A percentile compares a stretch with the other conserved stretches of the same genome.
Evolutionary conservation across 305 asterid species (phyloP).

Genomic region (Plantago lanceolata): DNA sequence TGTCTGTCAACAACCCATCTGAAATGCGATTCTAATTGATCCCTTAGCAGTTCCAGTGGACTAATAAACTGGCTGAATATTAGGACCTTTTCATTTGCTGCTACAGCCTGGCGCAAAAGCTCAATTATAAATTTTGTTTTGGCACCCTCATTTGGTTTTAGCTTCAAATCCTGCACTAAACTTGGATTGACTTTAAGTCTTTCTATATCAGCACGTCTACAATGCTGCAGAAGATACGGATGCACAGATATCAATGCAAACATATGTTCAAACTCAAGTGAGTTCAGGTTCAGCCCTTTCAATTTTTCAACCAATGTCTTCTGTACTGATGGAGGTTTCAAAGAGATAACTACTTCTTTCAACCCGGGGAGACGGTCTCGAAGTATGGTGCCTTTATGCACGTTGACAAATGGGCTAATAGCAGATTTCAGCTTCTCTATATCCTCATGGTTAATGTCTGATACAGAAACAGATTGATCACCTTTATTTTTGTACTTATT

Average conservation of each 20-base stretch:
- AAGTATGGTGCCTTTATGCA: slow-evolving; percentile 36
- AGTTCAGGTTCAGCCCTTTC: background rate
- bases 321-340: slow-evolving; percentile 27
- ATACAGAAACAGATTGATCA: background rate
- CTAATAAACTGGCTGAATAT: slow-evolving; percentile 42
- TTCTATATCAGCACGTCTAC: background rate
- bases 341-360: slow-evolving; percentile 28
- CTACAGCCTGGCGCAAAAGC: slow-evolving; percentile 42
- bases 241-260: background rate
- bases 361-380: slow-evolving; percentile 38
- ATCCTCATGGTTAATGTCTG: background rate
- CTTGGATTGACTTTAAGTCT: slow-evolving; percentile 6
- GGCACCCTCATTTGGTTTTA: slow-evolving; percentile 41
- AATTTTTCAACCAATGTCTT: slow-evolving; percentile 24
- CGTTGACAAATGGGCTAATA: slow-evolving; percentile 39
- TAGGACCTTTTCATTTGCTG: slow-evolving; percentile 44
- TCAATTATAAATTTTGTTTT: slow-evolving; percentile 53
- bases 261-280: background rate
- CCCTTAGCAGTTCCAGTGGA: background rate
- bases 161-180: slow-evolving; percentile 11
- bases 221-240: background rate
- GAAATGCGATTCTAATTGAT: slow-evolving; percentile 16
- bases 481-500: slow-evolving; percentile 12
- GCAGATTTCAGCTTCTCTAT: background rate
- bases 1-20: slow-evolving; percentile 43